Conservation (phyloP, 2,329 filamentous ascomycete species). For the Colletotrichum incanum region DNA sequence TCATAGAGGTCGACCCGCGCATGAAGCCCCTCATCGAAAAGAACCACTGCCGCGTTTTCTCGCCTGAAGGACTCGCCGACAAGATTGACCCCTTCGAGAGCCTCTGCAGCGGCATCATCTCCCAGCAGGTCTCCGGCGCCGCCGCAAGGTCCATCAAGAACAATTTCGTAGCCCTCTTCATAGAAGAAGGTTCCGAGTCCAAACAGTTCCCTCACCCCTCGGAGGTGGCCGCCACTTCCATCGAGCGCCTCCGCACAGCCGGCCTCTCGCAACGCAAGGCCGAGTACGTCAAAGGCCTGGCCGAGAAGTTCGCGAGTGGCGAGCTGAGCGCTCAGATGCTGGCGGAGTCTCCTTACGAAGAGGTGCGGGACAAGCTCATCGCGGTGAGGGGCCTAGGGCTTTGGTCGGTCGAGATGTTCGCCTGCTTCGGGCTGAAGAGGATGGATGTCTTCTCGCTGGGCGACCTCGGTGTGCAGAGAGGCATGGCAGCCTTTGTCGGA, state of each 20-base stretch:
- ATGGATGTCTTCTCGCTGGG: slow-evolving; percentile 95
- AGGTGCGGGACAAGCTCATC: slow-evolving; percentile 85
- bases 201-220: slow-evolving; percentile 81
- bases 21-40: slow-evolving; percentile 81
- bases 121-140: slow-evolving; percentile 95
- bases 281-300: slow-evolving; percentile 91
- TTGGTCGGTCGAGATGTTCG: slow-evolving; percentile 99
- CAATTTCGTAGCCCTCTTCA: slow-evolving; percentile 85
- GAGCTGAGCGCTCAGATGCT: slow-evolving; percentile 85
- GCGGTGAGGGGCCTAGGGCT: slow-evolving; percentile 89
- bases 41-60: slow-evolving; percentile 85
- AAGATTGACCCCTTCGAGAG: slow-evolving; percentile 90
- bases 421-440: slow-evolving; percentile 93
- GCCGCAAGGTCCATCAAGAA: slow-evolving; percentile 91
- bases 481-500: slow-evolving; percentile 91
- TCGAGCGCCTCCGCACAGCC: slow-evolving; percentile 83
- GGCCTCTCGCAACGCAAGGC: slow-evolving; percentile 95
- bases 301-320: slow-evolving; percentile 82
- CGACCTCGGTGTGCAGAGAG: slow-evolving; percentile 93
- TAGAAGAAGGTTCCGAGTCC: slow-evolving; percentile 49
- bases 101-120: slow-evolving; percentile 90
- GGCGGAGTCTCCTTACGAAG: slow-evolving; percentile 85
- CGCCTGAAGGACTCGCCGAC: slow-evolving; percentile 85
- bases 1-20: slow-evolving; percentile 81
- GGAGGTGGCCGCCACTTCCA: slow-evolving; percentile 75